Percentiles rank a stretch among this genome's conserved stretches.
These are phyloP conservation scores for Pseudonectria buxi DNA, from an alignment of 2,329 filamentous ascomycete genomes.

Conservation along the genomic window DNA sequence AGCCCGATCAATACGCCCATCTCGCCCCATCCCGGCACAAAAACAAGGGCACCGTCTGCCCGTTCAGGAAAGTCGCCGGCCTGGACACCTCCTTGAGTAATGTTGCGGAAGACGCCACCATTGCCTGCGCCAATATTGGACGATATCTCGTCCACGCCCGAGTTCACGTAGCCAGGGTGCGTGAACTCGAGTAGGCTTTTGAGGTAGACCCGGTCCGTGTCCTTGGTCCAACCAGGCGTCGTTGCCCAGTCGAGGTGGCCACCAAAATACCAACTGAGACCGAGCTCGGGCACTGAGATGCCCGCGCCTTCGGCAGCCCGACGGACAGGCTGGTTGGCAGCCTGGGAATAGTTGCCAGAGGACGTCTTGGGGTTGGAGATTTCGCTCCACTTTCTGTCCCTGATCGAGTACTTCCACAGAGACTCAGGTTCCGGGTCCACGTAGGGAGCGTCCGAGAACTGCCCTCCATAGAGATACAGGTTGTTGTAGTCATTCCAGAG, in stretches of 20 bases:
- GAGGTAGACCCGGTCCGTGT: conserved; percentile 58
- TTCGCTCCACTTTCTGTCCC: conserved; percentile 54
- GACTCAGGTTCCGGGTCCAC: conserved; percentile 52
- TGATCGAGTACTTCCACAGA: conserved; percentile 65
- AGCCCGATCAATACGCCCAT: conserved; percentile 66
- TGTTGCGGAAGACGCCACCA: conserved; percentile 63
- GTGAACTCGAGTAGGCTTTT: conserved; percentile 72
- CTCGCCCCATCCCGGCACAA: conserved; percentile 67
- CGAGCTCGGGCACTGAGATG: conserved; percentile 60
- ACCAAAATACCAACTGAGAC: conserved; percentile 71
- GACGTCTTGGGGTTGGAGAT: conserved; percentile 55
- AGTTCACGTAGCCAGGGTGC: conserved; percentile 62
- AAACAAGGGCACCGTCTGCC: conserved; percentile 66
- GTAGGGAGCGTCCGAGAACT: conserved; percentile 60
- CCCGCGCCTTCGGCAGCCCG: conserved; percentile 69
- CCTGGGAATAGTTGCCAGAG: conserved; percentile 54
- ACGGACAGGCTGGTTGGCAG: conserved; percentile 51
- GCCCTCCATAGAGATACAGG: conserved; percentile 67
- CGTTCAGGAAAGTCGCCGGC: conserved; percentile 61
- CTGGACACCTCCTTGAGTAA: conserved; percentile 65
- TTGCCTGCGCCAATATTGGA: conserved; percentile 49
- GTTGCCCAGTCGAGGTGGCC: conserved; percentile 61
- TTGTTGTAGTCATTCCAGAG: conserved; percentile 67
- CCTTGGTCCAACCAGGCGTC: conserved; percentile 60
- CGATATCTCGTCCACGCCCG: conserved; percentile 50